A percentile compares a stretch with the other conserved stretches of the same genome.
phyloP scores from a whole-genome alignment of 495 filamentous ascomycete species.

The Neurospora sp. region DNA sequence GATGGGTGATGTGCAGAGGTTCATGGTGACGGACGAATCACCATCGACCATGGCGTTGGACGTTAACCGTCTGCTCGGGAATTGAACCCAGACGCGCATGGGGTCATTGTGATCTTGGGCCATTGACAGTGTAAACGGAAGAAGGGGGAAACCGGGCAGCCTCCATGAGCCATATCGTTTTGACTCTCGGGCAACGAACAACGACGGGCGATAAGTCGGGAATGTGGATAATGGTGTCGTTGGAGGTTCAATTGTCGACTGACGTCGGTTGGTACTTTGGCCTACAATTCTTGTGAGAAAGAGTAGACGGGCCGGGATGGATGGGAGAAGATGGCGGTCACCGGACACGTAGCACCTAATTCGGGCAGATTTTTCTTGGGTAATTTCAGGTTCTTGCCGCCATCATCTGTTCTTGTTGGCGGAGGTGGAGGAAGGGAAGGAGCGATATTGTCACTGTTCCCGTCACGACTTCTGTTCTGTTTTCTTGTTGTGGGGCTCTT shows the following conservation, averaged over 20 bases:
- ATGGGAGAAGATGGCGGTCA: not conserved
- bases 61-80: not conserved
- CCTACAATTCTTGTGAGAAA: not conserved
- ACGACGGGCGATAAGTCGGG: not conserved
- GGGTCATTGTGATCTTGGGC: not conserved
- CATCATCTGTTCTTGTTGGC: not conserved
- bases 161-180: not conserved
- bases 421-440: not conserved
- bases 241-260: not conserved
- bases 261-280: not conserved
- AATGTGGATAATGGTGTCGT: not conserved
- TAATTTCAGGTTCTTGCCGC: not conserved
- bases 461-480: not conserved
- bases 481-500: not conserved
- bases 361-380: not conserved
- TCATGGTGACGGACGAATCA: not conserved
- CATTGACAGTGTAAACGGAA: not conserved
- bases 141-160: not conserved
- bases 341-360: not conserved
- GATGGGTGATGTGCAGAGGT: not conserved
- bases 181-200: not conserved
- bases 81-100: not conserved
- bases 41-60: not conserved
- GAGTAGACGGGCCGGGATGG: not conserved
- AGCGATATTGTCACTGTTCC: not conserved